These are phyloP conservation scores for Candida easanensis DNA, from an alignment of 805 yeast species.

Conservation along the genomic window DNA sequence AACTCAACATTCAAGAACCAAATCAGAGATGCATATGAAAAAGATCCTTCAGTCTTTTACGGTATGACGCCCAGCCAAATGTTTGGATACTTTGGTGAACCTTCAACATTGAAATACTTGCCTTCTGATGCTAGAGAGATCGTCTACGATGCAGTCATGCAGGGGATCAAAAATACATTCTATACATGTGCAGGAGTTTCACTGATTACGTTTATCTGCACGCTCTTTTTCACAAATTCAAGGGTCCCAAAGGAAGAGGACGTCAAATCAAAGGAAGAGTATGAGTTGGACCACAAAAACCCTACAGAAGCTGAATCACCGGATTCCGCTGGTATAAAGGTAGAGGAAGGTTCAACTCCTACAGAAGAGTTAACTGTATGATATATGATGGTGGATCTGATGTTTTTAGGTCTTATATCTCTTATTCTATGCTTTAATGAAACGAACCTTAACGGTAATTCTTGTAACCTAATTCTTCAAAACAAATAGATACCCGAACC, in stretches of 20 bases:
- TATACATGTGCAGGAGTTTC: constrained; percentile 39
- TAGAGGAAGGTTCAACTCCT: not conserved
- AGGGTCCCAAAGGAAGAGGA: constrained; percentile 35
- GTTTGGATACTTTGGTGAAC: constrained; percentile 6
- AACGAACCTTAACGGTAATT: too few species aligned
- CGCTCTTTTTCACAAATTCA: constrained; percentile 39
- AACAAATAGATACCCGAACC: not conserved
- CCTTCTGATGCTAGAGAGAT: constrained; percentile 10
- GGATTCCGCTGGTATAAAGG: not conserved
- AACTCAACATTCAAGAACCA: constrained; percentile 28
- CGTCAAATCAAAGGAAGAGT: not conserved
- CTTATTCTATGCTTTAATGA: too few species aligned
- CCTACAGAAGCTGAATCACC: not conserved
- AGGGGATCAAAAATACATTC: constrained; percentile 38
- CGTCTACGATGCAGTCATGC: constrained; percentile 30
- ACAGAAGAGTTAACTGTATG: not conserved
- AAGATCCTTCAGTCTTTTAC: constrained; percentile 6
- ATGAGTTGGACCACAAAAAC: not conserved
- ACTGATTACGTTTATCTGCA: constrained; percentile 29
- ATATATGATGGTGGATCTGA: too few species aligned
- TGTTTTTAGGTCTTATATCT: too few species aligned
- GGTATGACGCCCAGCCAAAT: not conserved
- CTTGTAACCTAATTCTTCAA: too few species aligned
- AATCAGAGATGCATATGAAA: constrained; percentile 2
- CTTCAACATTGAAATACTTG: constrained; percentile 1